A percentile compares a stretch with the other conserved stretches of the same genome.
These are phyloP conservation scores for Mimosa bimucronata DNA, from an alignment of 306 rosid genomes.

Conservation along the genomic window DNA sequence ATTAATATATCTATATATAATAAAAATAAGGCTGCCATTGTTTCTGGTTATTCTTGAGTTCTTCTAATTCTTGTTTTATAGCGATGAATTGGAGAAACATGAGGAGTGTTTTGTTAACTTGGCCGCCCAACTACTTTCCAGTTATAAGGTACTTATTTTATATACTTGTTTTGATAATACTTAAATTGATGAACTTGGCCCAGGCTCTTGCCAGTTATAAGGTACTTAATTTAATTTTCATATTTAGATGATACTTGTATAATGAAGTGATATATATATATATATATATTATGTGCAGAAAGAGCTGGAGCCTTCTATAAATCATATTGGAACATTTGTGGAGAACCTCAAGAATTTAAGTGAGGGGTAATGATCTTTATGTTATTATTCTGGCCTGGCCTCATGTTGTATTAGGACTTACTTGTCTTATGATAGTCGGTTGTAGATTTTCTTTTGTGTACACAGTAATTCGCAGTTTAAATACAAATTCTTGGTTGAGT, in stretches of 20 bases:
- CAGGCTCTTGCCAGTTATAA: conserved; percentile 73
- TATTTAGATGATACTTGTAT: conserved; percentile 14
- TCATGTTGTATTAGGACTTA: background rate
- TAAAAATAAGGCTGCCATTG: conserved; percentile 10
- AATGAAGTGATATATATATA: conserved; percentile 37
- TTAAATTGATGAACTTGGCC: conserved; percentile 54
- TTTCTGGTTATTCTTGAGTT: conserved; percentile 28
- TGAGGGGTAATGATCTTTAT: conserved; percentile 59
- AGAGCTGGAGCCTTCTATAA: conserved; percentile 84
- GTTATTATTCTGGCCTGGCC: conserved; percentile 23
- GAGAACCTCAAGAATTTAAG: conserved; percentile 76
- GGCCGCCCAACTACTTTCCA: conserved; percentile 71
- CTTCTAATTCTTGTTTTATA: conserved; percentile 47
- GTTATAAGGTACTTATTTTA: conserved; percentile 69
- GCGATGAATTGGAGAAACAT: conserved; percentile 89
- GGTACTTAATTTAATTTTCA: conserved; percentile 49
- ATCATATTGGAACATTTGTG: conserved; percentile 69
- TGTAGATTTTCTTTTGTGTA: conserved; percentile 12
- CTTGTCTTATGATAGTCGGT: background rate
- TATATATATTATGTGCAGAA: conserved; percentile 58
- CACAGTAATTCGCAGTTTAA: conserved; percentile 8
- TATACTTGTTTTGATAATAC: conserved; percentile 25
- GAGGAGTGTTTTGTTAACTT: conserved; percentile 83
- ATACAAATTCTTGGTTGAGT: background rate
- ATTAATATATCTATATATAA: background rate